Percentiles rank a stretch among this genome's conserved stretches.
phyloP scores from a whole-genome alignment of 2,329 filamentous ascomycete species.

The Ceratocystiopsis sp. region DNA sequence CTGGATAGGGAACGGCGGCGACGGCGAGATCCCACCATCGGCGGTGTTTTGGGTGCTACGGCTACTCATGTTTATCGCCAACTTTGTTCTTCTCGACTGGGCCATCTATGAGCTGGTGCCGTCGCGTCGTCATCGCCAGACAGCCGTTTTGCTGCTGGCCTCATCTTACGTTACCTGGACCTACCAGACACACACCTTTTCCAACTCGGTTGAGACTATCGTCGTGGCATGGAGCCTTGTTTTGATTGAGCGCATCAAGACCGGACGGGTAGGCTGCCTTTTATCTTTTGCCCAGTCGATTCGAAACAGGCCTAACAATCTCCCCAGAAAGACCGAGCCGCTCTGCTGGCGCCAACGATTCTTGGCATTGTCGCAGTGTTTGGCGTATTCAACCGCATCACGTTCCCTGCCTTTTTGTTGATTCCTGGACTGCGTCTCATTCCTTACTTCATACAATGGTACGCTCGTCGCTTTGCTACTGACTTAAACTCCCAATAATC shows the following conservation, averaged over 20 bases:
- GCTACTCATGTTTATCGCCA: conserved; percentile 81
- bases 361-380: conserved; percentile 70
- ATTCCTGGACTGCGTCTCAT: conserved; percentile 71
- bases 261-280: conserved; percentile 46
- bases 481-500: neutral
- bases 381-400: conserved; percentile 91
- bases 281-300: conserved; percentile 9
- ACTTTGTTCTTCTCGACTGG: conserved; percentile 96
- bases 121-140: conserved; percentile 51
- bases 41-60: conserved; percentile 81
- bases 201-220: conserved; percentile 89
- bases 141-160: conserved; percentile 69
- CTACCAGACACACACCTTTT: conserved; percentile 95
- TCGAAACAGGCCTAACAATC: neutral
- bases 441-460: conserved; percentile 74
- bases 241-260: conserved; percentile 70
- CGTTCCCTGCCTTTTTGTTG: conserved; percentile 82
- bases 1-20: conserved; percentile 67
- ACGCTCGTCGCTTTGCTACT: conserved; percentile 13
- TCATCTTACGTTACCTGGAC: conserved; percentile 99
- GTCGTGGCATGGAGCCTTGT: conserved; percentile 88
- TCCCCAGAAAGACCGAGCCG: conserved; percentile 46
- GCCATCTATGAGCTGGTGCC: conserved; percentile 82
- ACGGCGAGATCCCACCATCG: conserved; percentile 63
- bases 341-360: conserved; percentile 56